Conservation (phyloP, 2,329 filamentous ascomycete species). For the Cladophialophora immunda region DNA sequence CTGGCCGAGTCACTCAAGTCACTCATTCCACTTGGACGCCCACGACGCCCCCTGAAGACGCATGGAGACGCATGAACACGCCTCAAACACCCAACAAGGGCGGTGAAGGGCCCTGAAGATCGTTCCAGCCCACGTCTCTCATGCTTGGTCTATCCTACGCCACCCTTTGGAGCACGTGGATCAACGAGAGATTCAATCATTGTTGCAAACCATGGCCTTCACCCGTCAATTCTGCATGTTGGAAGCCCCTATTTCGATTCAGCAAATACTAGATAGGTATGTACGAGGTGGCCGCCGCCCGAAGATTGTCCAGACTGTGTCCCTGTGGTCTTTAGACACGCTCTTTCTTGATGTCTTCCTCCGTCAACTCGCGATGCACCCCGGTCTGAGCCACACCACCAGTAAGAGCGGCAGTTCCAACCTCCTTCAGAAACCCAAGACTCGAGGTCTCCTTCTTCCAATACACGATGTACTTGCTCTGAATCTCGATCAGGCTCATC, state of each 20-base stretch:
- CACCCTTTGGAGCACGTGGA: conserved; percentile 28
- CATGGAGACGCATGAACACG: background rate
- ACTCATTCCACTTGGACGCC: background rate
- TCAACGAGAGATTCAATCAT: background rate
- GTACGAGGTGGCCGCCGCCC: too few species aligned
- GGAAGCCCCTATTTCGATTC: background rate
- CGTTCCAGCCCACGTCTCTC: background rate
- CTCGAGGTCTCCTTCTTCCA: conserved; percentile 48
- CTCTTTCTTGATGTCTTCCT: conserved; percentile 41
- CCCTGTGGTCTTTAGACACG: conserved; percentile 24
- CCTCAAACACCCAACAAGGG: background rate
- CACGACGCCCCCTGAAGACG: background rate
- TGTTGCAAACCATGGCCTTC: background rate
- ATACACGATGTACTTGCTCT: conserved; percentile 50
- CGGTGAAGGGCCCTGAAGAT: conserved; percentile 9
- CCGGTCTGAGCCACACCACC: conserved; percentile 52
- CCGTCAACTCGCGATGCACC: conserved; percentile 39
- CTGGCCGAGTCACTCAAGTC: background rate
- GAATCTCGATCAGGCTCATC: conserved; percentile 56
- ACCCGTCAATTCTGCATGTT: background rate
- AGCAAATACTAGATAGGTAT: too few species aligned
- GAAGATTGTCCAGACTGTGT: background rate
- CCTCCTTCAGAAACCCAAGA: conserved; percentile 52
- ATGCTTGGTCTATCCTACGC: conserved; percentile 5
- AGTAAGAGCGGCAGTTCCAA: conserved; percentile 48